Evolutionary conservation across 306 rosid genomes (phyloP).

Genomic region (Cicer chorassanicum): DNA sequence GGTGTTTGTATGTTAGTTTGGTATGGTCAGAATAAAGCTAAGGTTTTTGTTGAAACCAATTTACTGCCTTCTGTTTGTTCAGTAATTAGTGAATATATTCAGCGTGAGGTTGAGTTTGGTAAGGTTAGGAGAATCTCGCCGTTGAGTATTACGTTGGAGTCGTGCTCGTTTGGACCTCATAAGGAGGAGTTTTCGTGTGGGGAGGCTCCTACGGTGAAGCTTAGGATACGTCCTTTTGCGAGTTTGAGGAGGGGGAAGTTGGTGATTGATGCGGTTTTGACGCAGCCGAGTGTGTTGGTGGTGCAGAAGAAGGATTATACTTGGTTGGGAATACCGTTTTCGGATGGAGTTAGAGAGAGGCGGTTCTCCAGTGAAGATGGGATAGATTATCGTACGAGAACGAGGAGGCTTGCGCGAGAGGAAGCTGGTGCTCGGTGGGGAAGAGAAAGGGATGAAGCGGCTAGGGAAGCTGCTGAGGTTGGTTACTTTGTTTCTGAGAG

Average conservation of each 20-base stretch:
- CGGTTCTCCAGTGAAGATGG: slow-evolving; percentile 76
- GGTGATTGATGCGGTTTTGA: slow-evolving; percentile 83
- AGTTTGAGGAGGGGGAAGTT: slow-evolving; percentile 89
- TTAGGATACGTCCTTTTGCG: slow-evolving; percentile 75
- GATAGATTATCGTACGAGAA: slow-evolving; percentile 78
- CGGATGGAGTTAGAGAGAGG: slow-evolving; percentile 55
- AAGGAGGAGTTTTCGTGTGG: slow-evolving; percentile 91
- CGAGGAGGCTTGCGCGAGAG: slow-evolving; percentile 78
- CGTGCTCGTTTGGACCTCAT: slow-evolving; percentile 84
- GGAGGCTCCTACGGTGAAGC: slow-evolving; percentile 76
- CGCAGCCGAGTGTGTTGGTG: slow-evolving; percentile 69
- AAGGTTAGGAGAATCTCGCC: slow-evolving; percentile 79
- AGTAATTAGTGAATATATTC: slow-evolving; percentile 65
- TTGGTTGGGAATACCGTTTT: slow-evolving; percentile 85
- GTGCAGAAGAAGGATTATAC: slow-evolving; percentile 81
- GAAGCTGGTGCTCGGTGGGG: slow-evolving; percentile 64
- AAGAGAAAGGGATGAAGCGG: slow-evolving; percentile 76
- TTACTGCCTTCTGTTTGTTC: slow-evolving; percentile 85
- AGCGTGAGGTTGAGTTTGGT: slow-evolving; percentile 83
- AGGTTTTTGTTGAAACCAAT: slow-evolving; percentile 69
- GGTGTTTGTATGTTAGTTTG: slow-evolving; percentile 79
- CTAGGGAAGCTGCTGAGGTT: slow-evolving; percentile 74
- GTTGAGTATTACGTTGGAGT: slow-evolving; percentile 79
- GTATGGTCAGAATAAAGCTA: slow-evolving; percentile 81
- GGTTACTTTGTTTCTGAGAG: slow-evolving; percentile 73